phyloP scores from a whole-genome alignment of 2,329 filamentous ascomycete species.

The Aureobasidium musti region DNA sequence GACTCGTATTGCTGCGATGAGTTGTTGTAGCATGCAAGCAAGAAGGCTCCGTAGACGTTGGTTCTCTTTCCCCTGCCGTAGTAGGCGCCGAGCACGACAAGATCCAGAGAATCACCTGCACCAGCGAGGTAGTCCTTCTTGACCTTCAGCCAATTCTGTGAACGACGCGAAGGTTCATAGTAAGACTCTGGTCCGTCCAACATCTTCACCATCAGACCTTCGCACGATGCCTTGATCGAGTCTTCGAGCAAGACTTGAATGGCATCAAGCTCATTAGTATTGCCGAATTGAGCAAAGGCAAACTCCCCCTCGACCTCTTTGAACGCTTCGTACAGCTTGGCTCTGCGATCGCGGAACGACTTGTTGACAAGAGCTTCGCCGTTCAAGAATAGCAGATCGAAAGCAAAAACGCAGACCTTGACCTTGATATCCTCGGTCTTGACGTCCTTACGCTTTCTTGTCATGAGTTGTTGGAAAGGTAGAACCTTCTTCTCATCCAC shows the following conservation, averaged over 20 bases:
- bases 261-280: conserved; percentile 86
- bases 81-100: conserved; percentile 94
- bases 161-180: conserved; percentile 94
- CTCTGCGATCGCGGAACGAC: conserved; percentile 77
- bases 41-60: conserved; percentile 91
- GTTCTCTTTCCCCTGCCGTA: conserved; percentile 94
- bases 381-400: conserved; percentile 91
- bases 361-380: conserved; percentile 87
- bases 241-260: conserved; percentile 93
- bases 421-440: conserved; percentile 94
- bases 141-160: conserved; percentile 97
- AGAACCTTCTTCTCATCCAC: conserved; percentile 91
- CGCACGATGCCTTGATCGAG: conserved; percentile 91
- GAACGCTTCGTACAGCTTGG: conserved; percentile 73
- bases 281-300: conserved; percentile 79
- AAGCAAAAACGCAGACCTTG: conserved; percentile 96
- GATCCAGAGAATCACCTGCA: conserved; percentile 91
- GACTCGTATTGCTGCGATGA: conserved; percentile 83
- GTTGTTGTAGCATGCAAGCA: conserved; percentile 90
- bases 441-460: conserved; percentile 94
- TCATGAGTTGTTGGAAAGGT: conserved; percentile 98
- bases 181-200: conserved; percentile 87
- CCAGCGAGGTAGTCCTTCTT: conserved; percentile 98
- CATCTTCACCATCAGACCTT: conserved; percentile 99
- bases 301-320: conserved; percentile 83